These are phyloP conservation scores for Leccinum sublutescens DNA, from an alignment of 768 basidiomycete species.

Conservation along the genomic window DNA sequence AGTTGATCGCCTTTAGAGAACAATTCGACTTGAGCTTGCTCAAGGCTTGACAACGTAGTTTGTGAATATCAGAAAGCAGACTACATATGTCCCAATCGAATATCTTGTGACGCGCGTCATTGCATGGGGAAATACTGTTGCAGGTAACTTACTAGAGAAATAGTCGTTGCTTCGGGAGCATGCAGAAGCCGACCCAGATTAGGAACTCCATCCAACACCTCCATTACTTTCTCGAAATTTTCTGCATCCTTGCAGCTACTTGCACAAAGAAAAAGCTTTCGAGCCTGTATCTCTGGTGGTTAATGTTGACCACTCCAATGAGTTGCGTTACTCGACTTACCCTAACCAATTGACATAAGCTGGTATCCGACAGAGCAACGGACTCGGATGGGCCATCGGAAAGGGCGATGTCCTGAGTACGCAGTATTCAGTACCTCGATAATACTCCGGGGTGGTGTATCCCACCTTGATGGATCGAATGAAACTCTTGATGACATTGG, in stretches of 20 bases:
- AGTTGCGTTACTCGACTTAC: not conserved
- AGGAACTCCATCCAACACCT: not conserved
- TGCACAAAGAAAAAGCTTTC: not conserved
- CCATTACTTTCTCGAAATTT: not conserved
- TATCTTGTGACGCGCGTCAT: slow-evolving; percentile 8
- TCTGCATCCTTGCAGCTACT: not conserved
- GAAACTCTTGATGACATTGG: not conserved
- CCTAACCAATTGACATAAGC: not conserved
- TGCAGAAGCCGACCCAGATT: slow-evolving; percentile 1
- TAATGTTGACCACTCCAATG: not conserved
- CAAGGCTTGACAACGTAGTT: not conserved
- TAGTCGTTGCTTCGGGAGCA: not conserved
- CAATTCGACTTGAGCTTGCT: slow-evolving; percentile 5
- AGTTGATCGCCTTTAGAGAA: not conserved
- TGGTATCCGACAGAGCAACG: not conserved
- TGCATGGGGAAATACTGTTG: not conserved
- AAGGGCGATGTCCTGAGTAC: slow-evolving; percentile 2
- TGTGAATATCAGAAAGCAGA: slow-evolving; percentile 1
- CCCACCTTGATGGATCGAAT: slow-evolving; percentile 11
- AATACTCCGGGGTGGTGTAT: not conserved
- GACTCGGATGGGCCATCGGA: not conserved
- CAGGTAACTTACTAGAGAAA: slow-evolving; percentile 5
- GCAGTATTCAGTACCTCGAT: not conserved
- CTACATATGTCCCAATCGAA: slow-evolving; percentile 11
- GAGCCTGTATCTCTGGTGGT: slow-evolving; percentile 2